Evolutionary conservation across 179 eudicot species (phyloP).

Genomic region (Spinacia oleracea): DNA sequence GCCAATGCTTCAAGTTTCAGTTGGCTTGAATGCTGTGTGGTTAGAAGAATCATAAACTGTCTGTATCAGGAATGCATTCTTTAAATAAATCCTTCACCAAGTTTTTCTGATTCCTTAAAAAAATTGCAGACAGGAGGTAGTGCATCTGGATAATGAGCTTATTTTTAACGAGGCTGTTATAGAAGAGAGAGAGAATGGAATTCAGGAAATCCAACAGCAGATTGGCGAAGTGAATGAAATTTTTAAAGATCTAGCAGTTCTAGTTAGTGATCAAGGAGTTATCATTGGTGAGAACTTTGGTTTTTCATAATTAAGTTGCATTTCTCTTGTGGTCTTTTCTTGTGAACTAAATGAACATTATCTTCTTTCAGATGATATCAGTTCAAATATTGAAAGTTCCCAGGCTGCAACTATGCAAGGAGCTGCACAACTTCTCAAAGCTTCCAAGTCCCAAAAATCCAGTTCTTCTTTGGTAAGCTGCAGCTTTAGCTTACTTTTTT

Average conservation of each 20-base stretch:
- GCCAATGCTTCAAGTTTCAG: background rate
- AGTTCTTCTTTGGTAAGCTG: constrained; percentile 79
- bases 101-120: background rate
- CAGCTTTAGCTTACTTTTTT: background rate
- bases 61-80: background rate
- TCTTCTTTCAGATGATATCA: constrained; percentile 62
- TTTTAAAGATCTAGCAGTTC: constrained; percentile 83
- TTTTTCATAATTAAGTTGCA: background rate
- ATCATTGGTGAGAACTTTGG: constrained; percentile 56
- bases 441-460: constrained; percentile 79
- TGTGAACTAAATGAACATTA: background rate
- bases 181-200: constrained; percentile 84
- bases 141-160: constrained; percentile 70
- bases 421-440: constrained; percentile 71
- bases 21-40: constrained; percentile 1
- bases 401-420: constrained; percentile 86
- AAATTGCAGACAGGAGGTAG: constrained; percentile 61
- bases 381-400: constrained; percentile 68
- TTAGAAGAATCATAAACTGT: background rate
- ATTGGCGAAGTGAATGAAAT: constrained; percentile 86
- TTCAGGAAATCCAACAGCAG: constrained; percentile 73
- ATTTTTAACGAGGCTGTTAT: constrained; percentile 72
- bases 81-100: background rate
- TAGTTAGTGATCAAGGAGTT: constrained; percentile 85
- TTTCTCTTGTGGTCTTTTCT: background rate